A percentile compares a stretch with the other conserved stretches of the same genome.
These are phyloP conservation scores for Vanderwaltozyma yarrowii DNA, from an alignment of 805 yeast genomes.

Conservation along the genomic window DNA sequence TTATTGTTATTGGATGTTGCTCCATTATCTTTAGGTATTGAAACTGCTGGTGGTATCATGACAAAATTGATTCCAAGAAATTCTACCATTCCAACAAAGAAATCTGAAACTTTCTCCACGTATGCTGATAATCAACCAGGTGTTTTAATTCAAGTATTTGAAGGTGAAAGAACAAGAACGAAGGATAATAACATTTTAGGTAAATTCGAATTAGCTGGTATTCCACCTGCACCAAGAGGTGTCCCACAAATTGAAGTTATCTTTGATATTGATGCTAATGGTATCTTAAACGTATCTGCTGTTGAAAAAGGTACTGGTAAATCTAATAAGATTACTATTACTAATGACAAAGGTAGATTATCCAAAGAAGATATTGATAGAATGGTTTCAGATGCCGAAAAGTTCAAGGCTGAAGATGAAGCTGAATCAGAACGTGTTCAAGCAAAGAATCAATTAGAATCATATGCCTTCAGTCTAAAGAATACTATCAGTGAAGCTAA, in stretches of 20 bases:
- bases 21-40: constrained; percentile 95
- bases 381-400: constrained; percentile 97
- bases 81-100: constrained; percentile 95
- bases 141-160: constrained; percentile 92
- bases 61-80: constrained; percentile 95
- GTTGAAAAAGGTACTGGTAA: constrained; percentile 98
- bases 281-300: constrained; percentile 93
- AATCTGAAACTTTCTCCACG: constrained; percentile 93
- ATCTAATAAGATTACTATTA: constrained; percentile 92
- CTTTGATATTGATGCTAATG: constrained; percentile 94
- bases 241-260: constrained; percentile 97
- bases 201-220: constrained; percentile 92
- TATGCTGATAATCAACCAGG: constrained; percentile 98
- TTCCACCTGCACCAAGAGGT: constrained; percentile 99
- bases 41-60: constrained; percentile 99
- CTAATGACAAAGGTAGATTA: constrained; percentile 97
- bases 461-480: constrained; percentile 90
- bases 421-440: constrained; percentile 86
- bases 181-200: constrained; percentile 94
- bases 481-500: constrained; percentile 63
- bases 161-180: constrained; percentile 97
- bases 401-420: constrained; percentile 94
- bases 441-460: constrained; percentile 92
- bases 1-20: constrained; percentile 91
- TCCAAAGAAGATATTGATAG: constrained; percentile 96